Evolutionary conservation across 2,329 filamentous ascomycete genomes (phyloP).

Genomic region (Ophiostoma ulmi): DNA sequence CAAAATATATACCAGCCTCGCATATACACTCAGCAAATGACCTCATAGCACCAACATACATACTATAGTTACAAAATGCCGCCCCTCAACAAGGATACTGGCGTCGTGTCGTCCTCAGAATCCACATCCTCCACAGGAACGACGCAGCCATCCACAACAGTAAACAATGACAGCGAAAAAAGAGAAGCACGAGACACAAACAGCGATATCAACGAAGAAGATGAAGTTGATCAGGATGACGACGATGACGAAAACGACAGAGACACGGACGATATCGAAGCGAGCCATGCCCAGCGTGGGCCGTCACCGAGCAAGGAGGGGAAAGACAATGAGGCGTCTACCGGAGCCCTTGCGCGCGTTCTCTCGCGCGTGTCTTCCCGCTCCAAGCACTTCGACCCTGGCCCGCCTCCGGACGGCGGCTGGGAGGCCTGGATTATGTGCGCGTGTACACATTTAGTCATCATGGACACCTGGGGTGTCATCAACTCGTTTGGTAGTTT

Average conservation of each 20-base stretch:
- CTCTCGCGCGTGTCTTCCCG: slow-evolving; percentile 41
- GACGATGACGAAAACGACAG: background rate
- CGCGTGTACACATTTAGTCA: slow-evolving; percentile 43
- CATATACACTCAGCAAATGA: background rate
- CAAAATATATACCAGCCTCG: background rate
- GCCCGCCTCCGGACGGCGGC: slow-evolving; percentile 50
- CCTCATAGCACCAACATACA: background rate
- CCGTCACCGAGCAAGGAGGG: slow-evolving; percentile 11
- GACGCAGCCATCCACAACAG: background rate
- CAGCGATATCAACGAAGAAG: background rate
- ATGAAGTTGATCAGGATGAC: background rate
- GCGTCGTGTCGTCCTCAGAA: background rate
- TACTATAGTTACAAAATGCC: background rate
- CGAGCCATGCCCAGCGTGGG: background rate
- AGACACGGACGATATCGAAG: background rate
- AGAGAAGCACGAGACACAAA: background rate
- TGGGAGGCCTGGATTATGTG: slow-evolving; percentile 44
- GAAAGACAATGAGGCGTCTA: background rate
- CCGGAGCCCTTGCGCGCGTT: slow-evolving; percentile 35
- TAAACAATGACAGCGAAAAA: background rate
- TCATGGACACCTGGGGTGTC: slow-evolving; percentile 52
- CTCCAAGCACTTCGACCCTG: slow-evolving; percentile 33
- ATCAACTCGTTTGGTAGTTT: slow-evolving; percentile 54
- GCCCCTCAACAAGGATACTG: background rate
- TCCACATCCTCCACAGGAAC: background rate